Percentiles rank a stretch among this genome's conserved stretches.
Conservation (phyloP, 345 rosid genomes). For the Iberis pinnata region DNA sequence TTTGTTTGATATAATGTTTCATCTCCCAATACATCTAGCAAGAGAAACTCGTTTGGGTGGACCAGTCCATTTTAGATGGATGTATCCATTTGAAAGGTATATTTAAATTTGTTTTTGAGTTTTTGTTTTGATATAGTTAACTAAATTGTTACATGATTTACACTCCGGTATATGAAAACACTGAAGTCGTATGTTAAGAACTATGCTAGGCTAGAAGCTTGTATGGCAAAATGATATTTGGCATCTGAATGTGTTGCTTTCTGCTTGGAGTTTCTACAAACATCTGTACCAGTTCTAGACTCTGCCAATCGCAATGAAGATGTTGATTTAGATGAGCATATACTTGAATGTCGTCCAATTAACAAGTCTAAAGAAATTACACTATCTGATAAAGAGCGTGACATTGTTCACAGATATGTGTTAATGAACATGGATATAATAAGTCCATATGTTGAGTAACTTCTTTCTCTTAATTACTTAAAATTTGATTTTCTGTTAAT, state of each 20-base stretch:
- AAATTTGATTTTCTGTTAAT: too few species aligned
- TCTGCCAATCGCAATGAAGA: neutral
- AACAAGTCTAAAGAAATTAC: neutral
- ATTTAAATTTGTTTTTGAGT: neutral
- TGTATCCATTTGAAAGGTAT: conserved; percentile 8
- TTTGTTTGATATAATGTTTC: neutral
- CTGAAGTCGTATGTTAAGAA: neutral
- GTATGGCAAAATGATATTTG: neutral
- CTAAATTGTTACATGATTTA: neutral
- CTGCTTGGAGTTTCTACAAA: neutral
- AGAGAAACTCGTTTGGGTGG: neutral
- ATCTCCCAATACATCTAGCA: neutral
- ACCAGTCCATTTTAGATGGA: neutral
- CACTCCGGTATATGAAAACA: neutral
- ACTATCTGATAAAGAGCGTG: conserved; percentile 1
- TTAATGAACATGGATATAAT: neutral
- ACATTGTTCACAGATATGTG: conserved; percentile 1
- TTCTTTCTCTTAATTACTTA: too few species aligned
- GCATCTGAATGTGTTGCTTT: neutral
- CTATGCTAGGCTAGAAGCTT: neutral
- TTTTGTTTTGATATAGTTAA: neutral
- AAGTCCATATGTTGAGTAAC: neutral
- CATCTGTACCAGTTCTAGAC: neutral
- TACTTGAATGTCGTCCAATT: neutral
- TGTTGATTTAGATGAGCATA: neutral